These are phyloP conservation scores for Cinchona pubescens DNA, from an alignment of 257 asterid species.

Conservation along the genomic window DNA sequence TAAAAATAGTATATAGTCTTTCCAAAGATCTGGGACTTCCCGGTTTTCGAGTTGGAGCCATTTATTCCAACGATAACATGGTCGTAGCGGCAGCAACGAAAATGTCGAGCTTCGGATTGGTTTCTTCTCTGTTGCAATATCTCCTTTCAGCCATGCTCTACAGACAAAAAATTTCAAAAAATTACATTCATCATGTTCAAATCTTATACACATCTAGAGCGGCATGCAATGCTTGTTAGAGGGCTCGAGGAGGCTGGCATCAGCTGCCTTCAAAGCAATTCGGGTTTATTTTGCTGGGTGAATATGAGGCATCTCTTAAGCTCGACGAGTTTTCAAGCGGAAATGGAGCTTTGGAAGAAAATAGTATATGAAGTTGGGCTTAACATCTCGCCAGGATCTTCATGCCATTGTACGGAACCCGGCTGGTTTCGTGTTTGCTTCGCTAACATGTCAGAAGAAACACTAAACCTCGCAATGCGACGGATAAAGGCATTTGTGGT, in stretches of 20 bases:
- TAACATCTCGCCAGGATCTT: slow-evolving; percentile 81
- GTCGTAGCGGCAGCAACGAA: slow-evolving; percentile 81
- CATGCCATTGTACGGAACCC: slow-evolving; percentile 77
- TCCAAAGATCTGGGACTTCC: slow-evolving; percentile 89
- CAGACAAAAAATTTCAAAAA: slow-evolving; percentile 55
- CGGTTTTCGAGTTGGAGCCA: slow-evolving; percentile 79
- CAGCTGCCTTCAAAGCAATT: slow-evolving; percentile 57
- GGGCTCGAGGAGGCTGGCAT: slow-evolving; percentile 56
- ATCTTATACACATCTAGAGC: slow-evolving; percentile 46
- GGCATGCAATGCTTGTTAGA: slow-evolving; percentile 52
- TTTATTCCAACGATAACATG: slow-evolving; percentile 54
- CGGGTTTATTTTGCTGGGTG: slow-evolving; percentile 82
- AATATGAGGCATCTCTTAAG: slow-evolving; percentile 65
- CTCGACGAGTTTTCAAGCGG: slow-evolving; percentile 50
- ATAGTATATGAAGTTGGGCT: slow-evolving; percentile 74
- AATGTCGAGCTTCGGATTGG: slow-evolving; percentile 81
- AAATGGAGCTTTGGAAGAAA: slow-evolving; percentile 75
- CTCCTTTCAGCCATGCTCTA: slow-evolving; percentile 64
- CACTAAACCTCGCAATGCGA: slow-evolving; percentile 53
- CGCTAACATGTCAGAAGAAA: slow-evolving; percentile 76
- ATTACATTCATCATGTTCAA: slow-evolving; percentile 48
- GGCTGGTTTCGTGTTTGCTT: slow-evolving; percentile 88
- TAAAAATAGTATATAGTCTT: slow-evolving; percentile 70
- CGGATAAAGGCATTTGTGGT: slow-evolving; percentile 48
- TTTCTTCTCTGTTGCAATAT: slow-evolving; percentile 80